Evolutionary conservation across 2,329 filamentous ascomycete species (phyloP).

Genomic region (Rhynchosporium agropyri): DNA sequence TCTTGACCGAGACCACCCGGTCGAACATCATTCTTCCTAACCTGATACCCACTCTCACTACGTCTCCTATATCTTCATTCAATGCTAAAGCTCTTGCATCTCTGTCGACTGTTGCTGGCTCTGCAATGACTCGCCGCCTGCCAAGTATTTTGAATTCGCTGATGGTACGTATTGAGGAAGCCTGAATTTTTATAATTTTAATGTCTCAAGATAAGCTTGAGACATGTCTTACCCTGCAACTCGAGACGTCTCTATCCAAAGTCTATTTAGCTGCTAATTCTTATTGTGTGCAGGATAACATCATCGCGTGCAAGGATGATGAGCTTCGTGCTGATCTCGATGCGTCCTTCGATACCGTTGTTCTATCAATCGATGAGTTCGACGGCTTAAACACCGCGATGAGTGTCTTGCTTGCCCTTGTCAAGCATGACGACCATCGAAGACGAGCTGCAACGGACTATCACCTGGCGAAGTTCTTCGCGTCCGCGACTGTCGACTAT

Average conservation of each 20-base stretch:
- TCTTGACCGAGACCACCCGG: slow-evolving; percentile 89
- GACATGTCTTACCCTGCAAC: too few species aligned
- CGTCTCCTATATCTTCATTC: slow-evolving; percentile 88
- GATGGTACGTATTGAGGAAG: slow-evolving; percentile 51
- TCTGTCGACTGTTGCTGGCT: slow-evolving; percentile 85
- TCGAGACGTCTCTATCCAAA: too few species aligned
- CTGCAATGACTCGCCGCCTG: slow-evolving; percentile 86
- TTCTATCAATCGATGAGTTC: slow-evolving; percentile 91
- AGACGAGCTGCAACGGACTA: slow-evolving; percentile 76
- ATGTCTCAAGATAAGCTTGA: too few species aligned
- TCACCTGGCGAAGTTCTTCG: slow-evolving; percentile 87
- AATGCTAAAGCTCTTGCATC: slow-evolving; percentile 94
- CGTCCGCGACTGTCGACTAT: slow-evolving; percentile 79
- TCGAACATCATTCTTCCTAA: slow-evolving; percentile 97
- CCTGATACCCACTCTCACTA: slow-evolving; percentile 89
- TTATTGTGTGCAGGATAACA: slow-evolving; percentile 61
- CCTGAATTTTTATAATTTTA: too few species aligned
- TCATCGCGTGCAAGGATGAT: slow-evolving; percentile 78
- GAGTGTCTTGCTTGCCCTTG: slow-evolving; percentile 84
- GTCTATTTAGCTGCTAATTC: too few species aligned
- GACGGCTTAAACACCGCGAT: slow-evolving; percentile 95
- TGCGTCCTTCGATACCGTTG: slow-evolving; percentile 81
- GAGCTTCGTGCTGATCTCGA: slow-evolving; percentile 72
- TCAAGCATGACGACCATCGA: slow-evolving; percentile 91
- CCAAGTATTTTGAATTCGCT: slow-evolving; percentile 90